These are phyloP conservation scores for Starmerella ratchasimensis DNA, from an alignment of 805 yeast genomes.

Conservation along the genomic window DNA sequence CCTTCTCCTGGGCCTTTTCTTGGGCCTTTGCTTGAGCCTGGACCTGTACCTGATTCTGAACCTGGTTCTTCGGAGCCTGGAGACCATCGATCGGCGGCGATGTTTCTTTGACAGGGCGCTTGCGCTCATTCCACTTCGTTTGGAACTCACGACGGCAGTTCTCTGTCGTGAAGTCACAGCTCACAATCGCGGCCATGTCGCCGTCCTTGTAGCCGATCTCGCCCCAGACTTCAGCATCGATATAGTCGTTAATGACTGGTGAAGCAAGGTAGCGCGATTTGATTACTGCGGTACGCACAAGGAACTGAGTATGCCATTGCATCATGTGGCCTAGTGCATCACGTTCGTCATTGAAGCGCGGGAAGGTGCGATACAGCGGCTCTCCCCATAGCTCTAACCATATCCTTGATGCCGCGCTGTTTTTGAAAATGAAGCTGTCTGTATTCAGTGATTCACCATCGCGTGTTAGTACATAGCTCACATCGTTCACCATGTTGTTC, in stretches of 20 bases:
- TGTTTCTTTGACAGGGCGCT: slow-evolving; percentile 11
- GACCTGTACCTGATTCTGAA: slow-evolving; percentile 20
- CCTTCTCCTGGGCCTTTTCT: slow-evolving; percentile 18
- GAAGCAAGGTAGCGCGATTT: slow-evolving; percentile 44
- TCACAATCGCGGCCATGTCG: slow-evolving; percentile 26
- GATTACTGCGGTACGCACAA: slow-evolving; percentile 60
- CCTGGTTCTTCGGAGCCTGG: slow-evolving; percentile 12
- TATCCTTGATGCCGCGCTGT: slow-evolving; percentile 44
- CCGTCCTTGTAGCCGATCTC: slow-evolving; percentile 24
- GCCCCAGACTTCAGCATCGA: slow-evolving; percentile 15
- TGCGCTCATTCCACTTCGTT: slow-evolving; percentile 22
- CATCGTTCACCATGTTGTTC: slow-evolving; percentile 39
- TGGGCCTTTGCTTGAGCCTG: slow-evolving; percentile 18
- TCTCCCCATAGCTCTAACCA: slow-evolving; percentile 73
- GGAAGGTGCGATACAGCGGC: slow-evolving; percentile 51
- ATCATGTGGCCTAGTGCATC: slow-evolving; percentile 66
- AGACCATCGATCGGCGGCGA: slow-evolving; percentile 1
- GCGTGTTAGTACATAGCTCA: slow-evolving; percentile 57
- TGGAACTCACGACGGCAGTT: slow-evolving; percentile 23
- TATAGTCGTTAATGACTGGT: slow-evolving; percentile 16
- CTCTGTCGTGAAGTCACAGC: slow-evolving; percentile 24
- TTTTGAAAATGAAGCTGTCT: slow-evolving; percentile 56
- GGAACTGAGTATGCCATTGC: slow-evolving; percentile 85
- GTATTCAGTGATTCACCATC: slow-evolving; percentile 49
- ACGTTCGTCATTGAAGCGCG: slow-evolving; percentile 40